Conservation (phyloP, 108 stramenopile genomes). For the Schizochytrium sp. region DNA sequence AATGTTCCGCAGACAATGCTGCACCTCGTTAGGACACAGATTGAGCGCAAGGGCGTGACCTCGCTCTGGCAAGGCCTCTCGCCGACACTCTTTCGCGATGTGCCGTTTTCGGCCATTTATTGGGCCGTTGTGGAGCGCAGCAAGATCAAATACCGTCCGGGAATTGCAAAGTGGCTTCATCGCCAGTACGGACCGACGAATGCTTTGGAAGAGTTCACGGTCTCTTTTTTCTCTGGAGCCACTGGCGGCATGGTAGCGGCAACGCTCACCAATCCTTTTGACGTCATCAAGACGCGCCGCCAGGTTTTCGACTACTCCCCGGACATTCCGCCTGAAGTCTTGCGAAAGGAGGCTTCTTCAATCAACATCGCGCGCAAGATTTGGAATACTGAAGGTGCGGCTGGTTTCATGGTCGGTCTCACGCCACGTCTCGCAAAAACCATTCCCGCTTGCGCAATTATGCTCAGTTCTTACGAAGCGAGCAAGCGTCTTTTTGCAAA, state of each 20-base stretch:
- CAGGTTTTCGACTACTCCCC: constrained; percentile 44
- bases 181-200: neutral
- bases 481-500: constrained; percentile 58
- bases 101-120: constrained; percentile 82
- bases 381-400: constrained; percentile 11
- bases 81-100: constrained; percentile 79
- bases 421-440: constrained; percentile 71
- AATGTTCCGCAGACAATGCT: neutral
- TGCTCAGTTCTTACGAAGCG: constrained; percentile 80
- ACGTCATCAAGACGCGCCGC: constrained; percentile 81
- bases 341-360: constrained; percentile 3
- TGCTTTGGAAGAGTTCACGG: constrained; percentile 26
- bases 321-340: constrained; percentile 24
- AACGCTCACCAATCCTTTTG: constrained; percentile 76
- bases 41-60: constrained; percentile 48
- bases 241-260: constrained; percentile 72
- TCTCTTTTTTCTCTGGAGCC: constrained; percentile 66
- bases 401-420: constrained; percentile 51
- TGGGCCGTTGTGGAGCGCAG: constrained; percentile 67
- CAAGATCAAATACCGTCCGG: neutral
- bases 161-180: neutral
- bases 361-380: constrained; percentile 24
- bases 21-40: constrained; percentile 36
- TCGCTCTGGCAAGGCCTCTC: constrained; percentile 67
- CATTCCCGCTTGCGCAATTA: constrained; percentile 87